These are phyloP conservation scores for Suhomyces ambrosiae DNA, from an alignment of 1,139 yeast genomes.

Conservation along the genomic window DNA sequence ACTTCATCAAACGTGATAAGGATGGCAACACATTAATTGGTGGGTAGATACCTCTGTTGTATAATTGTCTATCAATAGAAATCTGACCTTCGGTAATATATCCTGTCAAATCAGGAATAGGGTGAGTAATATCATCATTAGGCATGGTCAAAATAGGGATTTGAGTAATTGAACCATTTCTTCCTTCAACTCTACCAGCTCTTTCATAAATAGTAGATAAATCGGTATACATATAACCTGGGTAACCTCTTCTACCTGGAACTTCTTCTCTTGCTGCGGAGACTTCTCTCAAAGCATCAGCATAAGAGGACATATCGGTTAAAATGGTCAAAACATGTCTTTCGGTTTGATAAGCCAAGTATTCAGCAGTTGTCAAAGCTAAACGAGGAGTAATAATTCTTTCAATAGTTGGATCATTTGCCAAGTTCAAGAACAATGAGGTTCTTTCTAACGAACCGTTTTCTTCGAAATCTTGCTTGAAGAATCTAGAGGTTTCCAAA, in stretches of 20 bases:
- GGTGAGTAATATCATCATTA: conserved; percentile 98
- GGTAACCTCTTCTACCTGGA: conserved; percentile 99
- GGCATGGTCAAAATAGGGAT: conserved; percentile 99
- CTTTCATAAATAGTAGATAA: conserved; percentile 98
- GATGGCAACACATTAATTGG: conserved; percentile 98
- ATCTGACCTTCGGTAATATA: conserved; percentile 99
- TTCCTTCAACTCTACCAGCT: conserved; percentile 99
- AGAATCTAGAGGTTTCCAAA: conserved; percentile 87
- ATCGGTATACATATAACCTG: conserved; percentile 99
- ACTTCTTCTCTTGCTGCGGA: conserved; percentile 99
- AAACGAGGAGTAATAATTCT: conserved; percentile 98
- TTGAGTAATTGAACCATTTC: conserved; percentile 98
- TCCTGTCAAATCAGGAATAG: conserved; percentile 99
- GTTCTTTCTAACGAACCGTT: conserved; percentile 98
- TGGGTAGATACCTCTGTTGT: conserved; percentile 96
- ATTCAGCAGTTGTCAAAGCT: conserved; percentile 99
- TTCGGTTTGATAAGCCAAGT: conserved; percentile 97
- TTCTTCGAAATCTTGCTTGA: conserved; percentile 99
- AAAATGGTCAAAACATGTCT: conserved; percentile 97
- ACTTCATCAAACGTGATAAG: conserved; percentile 95
- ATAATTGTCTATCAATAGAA: conserved; percentile 92
- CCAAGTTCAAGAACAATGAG: conserved; percentile 91
- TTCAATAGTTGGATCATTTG: conserved; percentile 99
- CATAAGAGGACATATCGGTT: conserved; percentile 99
- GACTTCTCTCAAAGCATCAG: conserved; percentile 99